Evolutionary conservation across 805 yeast genomes (phyloP).

Genomic region (Clavispora phyllophila): DNA sequence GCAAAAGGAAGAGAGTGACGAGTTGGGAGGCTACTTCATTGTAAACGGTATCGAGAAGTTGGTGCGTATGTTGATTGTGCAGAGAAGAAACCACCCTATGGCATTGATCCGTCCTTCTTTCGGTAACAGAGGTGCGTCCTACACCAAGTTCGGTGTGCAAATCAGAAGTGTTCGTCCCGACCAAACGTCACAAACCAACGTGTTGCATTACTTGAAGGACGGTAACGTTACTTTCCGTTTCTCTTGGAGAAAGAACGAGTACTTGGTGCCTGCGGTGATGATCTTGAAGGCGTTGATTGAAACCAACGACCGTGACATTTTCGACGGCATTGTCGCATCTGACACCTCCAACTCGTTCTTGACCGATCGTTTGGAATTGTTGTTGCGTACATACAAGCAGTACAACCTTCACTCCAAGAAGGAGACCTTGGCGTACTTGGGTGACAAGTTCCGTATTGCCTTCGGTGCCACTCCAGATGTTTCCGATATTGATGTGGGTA

Average conservation of each 20-base stretch:
- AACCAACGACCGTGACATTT: slow-evolving; percentile 90
- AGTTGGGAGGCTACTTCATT: slow-evolving; percentile 92
- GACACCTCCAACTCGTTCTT: slow-evolving; percentile 85
- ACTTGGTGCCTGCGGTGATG: slow-evolving; percentile 89
- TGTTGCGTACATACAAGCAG: slow-evolving; percentile 81
- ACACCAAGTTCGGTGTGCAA: slow-evolving; percentile 88
- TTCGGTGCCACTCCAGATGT: slow-evolving; percentile 85
- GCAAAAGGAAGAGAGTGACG: slow-evolving; percentile 87
- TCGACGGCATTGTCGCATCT: slow-evolving; percentile 91
- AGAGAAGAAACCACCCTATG: slow-evolving; percentile 97
- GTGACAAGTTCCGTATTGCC: slow-evolving; percentile 93
- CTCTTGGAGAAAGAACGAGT: slow-evolving; percentile 96
- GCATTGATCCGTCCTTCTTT: slow-evolving; percentile 94
- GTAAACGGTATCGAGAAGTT: slow-evolving; percentile 96
- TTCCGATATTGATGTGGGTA: slow-evolving; percentile 87
- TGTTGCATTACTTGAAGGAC: slow-evolving; percentile 89
- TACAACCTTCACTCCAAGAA: slow-evolving; percentile 74
- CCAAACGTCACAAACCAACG: slow-evolving; percentile 96
- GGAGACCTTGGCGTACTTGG: slow-evolving; percentile 90
- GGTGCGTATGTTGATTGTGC: slow-evolving; percentile 95
- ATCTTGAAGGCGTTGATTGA: slow-evolving; percentile 84
- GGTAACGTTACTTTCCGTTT: slow-evolving; percentile 96
- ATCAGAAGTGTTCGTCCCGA: slow-evolving; percentile 93
- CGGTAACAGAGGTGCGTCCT: slow-evolving; percentile 87
- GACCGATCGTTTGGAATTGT: slow-evolving; percentile 94